These are phyloP conservation scores for Sungouiozyma intestinalis DNA, from an alignment of 805 yeast genomes.

Conservation along the genomic window DNA sequence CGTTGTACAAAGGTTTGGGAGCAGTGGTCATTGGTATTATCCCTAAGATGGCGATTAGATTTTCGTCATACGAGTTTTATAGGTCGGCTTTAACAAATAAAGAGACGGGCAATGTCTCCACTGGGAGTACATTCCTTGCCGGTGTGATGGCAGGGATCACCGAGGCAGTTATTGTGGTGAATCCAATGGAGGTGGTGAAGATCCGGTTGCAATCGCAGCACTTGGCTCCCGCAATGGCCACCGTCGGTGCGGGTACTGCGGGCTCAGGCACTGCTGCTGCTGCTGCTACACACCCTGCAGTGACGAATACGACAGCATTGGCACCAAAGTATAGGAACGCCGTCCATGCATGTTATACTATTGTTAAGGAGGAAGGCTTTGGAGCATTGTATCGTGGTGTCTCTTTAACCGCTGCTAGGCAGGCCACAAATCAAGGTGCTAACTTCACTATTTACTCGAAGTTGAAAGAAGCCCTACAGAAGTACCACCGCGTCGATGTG, in stretches of 20 bases:
- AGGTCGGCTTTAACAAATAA: slow-evolving; percentile 54
- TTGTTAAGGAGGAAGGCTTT: slow-evolving; percentile 85
- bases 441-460: slow-evolving; percentile 92
- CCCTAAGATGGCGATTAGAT: slow-evolving; percentile 96
- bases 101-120: slow-evolving; percentile 54
- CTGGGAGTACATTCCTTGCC: slow-evolving; percentile 71
- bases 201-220: slow-evolving; percentile 94
- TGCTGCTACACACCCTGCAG: slow-evolving; percentile 3
- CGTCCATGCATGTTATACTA: slow-evolving; percentile 75
- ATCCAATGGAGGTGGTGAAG: slow-evolving; percentile 96
- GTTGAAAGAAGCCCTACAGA: slow-evolving; percentile 60
- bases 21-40: slow-evolving; percentile 96
- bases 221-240: slow-evolving; percentile 28
- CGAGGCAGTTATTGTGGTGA: slow-evolving; percentile 89
- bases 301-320: slow-evolving; percentile 23
- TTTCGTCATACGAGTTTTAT: slow-evolving; percentile 86
- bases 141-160: slow-evolving; percentile 98
- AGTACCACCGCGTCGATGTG: slow-evolving; percentile 41
- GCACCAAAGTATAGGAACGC: slow-evolving; percentile 87
- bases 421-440: slow-evolving; percentile 97
- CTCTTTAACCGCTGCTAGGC: slow-evolving; percentile 91
- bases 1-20: slow-evolving; percentile 90
- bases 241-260: slow-evolving; percentile 26
- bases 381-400: slow-evolving; percentile 89
- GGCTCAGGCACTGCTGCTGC: slow-evolving; percentile 11